Percentiles rank a stretch among this genome's conserved stretches.
Conservation (phyloP, 495 filamentous ascomycete species). For the Daldinia vernicosa region DNA sequence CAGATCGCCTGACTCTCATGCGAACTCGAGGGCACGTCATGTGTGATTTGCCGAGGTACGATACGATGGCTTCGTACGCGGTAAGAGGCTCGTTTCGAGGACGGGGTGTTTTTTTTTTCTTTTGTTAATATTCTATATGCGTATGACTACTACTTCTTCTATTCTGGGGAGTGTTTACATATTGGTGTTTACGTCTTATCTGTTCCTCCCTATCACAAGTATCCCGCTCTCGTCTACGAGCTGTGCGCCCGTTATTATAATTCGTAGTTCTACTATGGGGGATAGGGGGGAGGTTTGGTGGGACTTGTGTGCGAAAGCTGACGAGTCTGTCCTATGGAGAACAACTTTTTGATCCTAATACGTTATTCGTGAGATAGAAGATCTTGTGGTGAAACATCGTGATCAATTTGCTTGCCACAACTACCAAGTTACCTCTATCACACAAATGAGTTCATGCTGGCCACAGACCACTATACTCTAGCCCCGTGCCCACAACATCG, state of each 20-base stretch:
- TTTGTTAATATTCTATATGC: neutral
- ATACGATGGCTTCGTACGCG: slow-evolving; percentile 3
- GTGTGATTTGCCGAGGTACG: slow-evolving; percentile 2
- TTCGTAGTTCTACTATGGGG: too few relatives aligned
- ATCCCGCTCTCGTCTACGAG: neutral
- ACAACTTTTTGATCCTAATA: neutral
- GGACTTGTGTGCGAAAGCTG: neutral
- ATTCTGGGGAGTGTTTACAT: neutral
- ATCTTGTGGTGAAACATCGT: slow-evolving; percentile 10
- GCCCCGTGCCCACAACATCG: neutral
- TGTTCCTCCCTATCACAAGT: neutral
- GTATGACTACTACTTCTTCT: neutral
- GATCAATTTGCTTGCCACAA: slow-evolving; percentile 6
- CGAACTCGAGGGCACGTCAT: neutral
- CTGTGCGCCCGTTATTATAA: neutral
- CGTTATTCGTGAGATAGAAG: slow-evolving; percentile 26
- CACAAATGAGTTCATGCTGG: slow-evolving; percentile 1
- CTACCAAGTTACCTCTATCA: slow-evolving; percentile 6
- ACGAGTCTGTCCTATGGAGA: neutral
- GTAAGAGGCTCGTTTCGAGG: neutral
- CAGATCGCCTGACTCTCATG: slow-evolving; percentile 11
- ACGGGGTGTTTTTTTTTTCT: neutral
- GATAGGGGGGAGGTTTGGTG: neutral
- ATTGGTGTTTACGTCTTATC: neutral
- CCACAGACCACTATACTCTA: neutral